Base-by-base conservation (phyloP, 345 rosid species). In the Gynandropsis gynandra region DNA sequence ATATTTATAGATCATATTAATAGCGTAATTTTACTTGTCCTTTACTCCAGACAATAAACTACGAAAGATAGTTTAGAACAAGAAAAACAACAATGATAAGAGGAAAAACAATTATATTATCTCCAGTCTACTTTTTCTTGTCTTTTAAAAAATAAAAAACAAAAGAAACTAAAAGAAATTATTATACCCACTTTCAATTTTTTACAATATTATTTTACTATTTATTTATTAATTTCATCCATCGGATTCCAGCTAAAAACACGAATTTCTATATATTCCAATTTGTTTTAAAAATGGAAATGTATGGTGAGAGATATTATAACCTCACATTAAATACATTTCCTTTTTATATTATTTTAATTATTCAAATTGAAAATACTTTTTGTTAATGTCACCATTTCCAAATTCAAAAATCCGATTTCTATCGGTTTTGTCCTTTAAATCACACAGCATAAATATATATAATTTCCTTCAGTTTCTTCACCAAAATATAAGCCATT, bases 11-110 rank as follows among this genome's bases (percentile, higher is more conserved):
- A 65, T 68, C 61, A 56, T 46, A 24, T 52, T 54, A 59, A 59
- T 73, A 71, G 48, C 76, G 71, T 54, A 65, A 68, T 71, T 70
- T 78, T 63, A 61, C 79, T 79, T 71, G 68, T n/a, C 61, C 66
- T 64, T 69, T 43, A 79, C 77, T 73, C 81, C 53, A 18, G 48
- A 27, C 29, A 38, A 2, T 24, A 24, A 24, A 24, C 2, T 24
- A 24, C 29, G 5, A 24, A 24, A 24, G 29, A 5, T 2, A 24
- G 29, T 24, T 24, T 24, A 24, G 2, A 24, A 24, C 5, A 31
- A 43, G 4, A 31, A 46, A 45, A 18, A 17, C 1, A 43, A 10
- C 15, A 37, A 10, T 37, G 11, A 37, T 37, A 37, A 10, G 3
- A 15, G 7, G 16, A 43, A 11, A 43, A 19, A 45, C 1, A 19